A percentile compares a stretch with the other conserved stretches of the same genome.
These are phyloP conservation scores for Phytophthora sansomeana DNA, from an alignment of 352 stramenopile genomes.

Conservation along the genomic window DNA sequence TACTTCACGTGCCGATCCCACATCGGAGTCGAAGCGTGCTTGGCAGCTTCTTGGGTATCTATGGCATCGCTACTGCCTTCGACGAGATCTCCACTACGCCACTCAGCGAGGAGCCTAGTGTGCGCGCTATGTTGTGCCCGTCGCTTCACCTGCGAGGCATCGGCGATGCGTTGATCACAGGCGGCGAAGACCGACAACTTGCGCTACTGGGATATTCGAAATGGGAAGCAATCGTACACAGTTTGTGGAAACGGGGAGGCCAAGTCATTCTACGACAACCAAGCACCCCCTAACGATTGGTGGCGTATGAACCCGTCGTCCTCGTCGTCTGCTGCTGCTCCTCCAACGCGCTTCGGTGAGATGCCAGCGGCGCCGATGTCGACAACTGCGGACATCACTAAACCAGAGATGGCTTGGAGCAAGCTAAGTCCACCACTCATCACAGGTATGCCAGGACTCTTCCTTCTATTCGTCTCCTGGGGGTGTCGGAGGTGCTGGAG, in stretches of 20 bases:
- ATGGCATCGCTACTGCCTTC: conserved; percentile 81
- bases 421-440: conserved; percentile 86
- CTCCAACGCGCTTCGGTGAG: conserved; percentile 37
- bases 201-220: conserved; percentile 97
- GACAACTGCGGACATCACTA: conserved; percentile 58
- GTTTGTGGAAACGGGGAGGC: conserved; percentile 89
- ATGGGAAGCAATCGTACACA: conserved; percentile 94
- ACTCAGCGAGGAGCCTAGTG: conserved; percentile 80
- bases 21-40: conserved; percentile 76
- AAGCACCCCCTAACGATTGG: conserved; percentile 78
- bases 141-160: conserved; percentile 88
- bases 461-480: conserved; percentile 69
- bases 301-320: conserved; percentile 81
- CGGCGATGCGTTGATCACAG: conserved; percentile 92
- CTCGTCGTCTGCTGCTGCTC: conserved; percentile 29
- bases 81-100: conserved; percentile 83
- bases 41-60: conserved; percentile 82
- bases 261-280: conserved; percentile 91
- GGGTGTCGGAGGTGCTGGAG: conserved; percentile 49
- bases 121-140: conserved; percentile 90
- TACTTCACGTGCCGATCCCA: conserved; percentile 80
- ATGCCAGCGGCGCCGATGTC: conserved; percentile 35
- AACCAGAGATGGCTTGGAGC: conserved; percentile 89
- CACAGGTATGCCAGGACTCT: conserved; percentile 86
- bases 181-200: conserved; percentile 95